A percentile compares a stretch with the other conserved stretches of the same genome.
phyloP scores from a whole-genome alignment of 2,329 filamentous ascomycete genomes.

The Lecanicillium sp. region DNA sequence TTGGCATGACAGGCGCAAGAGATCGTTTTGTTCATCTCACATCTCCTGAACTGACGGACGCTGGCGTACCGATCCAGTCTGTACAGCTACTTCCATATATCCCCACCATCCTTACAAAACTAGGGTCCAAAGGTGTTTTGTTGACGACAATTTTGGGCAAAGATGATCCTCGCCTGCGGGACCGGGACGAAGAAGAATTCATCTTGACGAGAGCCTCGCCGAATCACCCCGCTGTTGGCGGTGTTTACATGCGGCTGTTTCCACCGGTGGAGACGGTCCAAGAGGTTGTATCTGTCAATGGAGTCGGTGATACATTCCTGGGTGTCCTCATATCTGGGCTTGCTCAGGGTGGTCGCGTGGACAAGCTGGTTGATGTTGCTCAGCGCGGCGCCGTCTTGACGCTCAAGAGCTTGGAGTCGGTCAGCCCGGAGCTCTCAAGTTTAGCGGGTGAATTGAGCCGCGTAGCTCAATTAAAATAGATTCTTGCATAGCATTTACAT shows the following conservation, averaged over 20 bases:
- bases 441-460: constrained; percentile 30
- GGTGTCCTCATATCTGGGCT: constrained; percentile 78
- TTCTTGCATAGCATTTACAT: too few species aligned
- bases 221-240: constrained; percentile 50
- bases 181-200: constrained; percentile 55
- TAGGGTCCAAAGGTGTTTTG: constrained; percentile 68
- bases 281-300: constrained; percentile 83
- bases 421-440: constrained; percentile 48
- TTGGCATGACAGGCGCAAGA: constrained; percentile 68
- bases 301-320: constrained; percentile 87
- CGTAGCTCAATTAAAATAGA: too few species aligned
- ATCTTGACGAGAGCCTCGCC: constrained; percentile 58
- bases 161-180: constrained; percentile 59
- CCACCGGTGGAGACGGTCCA: constrained; percentile 57
- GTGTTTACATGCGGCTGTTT: constrained; percentile 73
- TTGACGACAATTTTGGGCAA: constrained; percentile 61
- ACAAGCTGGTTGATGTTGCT: constrained; percentile 66
- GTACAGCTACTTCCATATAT: constrained; percentile 85
- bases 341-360: constrained; percentile 45
- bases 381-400: constrained; percentile 76
- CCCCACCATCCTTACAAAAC: constrained; percentile 74
- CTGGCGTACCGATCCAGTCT: constrained; percentile 73
- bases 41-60: constrained; percentile 58
- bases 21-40: constrained; percentile 66
- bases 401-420: constrained; percentile 65